Evolutionary conservation across 1,284 basidiomycete genomes (phyloP).

Genomic region (Heliocybe sulcata): DNA sequence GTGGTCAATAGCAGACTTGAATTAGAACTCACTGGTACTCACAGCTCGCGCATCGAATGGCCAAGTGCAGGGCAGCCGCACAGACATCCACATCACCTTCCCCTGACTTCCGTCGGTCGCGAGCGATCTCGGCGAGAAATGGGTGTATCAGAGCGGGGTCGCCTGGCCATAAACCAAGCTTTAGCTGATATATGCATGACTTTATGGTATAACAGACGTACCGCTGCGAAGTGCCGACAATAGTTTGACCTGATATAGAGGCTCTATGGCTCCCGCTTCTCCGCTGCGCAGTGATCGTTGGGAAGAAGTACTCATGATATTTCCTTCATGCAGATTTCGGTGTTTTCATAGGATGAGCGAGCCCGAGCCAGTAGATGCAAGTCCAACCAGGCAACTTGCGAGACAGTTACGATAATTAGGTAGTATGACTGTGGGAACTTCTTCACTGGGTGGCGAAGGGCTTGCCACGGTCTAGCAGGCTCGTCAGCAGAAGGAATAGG

Average conservation of each 20-base stretch:
- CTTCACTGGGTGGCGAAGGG: too few species aligned
- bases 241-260: slow-evolving; percentile 73
- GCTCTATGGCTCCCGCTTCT: slow-evolving; percentile 28
- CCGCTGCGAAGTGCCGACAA: slow-evolving; percentile 72
- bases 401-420: too few species aligned
- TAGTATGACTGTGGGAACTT: too few species aligned
- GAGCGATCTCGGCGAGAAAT: slow-evolving; percentile 71
- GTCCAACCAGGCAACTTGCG: too few species aligned
- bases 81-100: slow-evolving; percentile 46
- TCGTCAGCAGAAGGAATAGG: too few species aligned
- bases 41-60: slow-evolving; percentile 82
- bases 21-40: slow-evolving; percentile 25
- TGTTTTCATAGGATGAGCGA: too few species aligned
- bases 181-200: too few species aligned
- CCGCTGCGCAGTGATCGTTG: neutral
- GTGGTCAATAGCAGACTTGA: too few species aligned
- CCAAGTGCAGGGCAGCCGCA: slow-evolving; percentile 78
- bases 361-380: too few species aligned
- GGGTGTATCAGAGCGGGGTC: slow-evolving; percentile 78
- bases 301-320: neutral
- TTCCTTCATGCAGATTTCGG: too few species aligned
- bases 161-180: slow-evolving; percentile 65
- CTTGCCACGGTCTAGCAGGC: too few species aligned
- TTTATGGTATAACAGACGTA: too few species aligned
- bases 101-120: slow-evolving; percentile 49